phyloP scores from a whole-genome alignment of 2,329 filamentous ascomycete species.

The Colletotrichum lupini region DNA sequence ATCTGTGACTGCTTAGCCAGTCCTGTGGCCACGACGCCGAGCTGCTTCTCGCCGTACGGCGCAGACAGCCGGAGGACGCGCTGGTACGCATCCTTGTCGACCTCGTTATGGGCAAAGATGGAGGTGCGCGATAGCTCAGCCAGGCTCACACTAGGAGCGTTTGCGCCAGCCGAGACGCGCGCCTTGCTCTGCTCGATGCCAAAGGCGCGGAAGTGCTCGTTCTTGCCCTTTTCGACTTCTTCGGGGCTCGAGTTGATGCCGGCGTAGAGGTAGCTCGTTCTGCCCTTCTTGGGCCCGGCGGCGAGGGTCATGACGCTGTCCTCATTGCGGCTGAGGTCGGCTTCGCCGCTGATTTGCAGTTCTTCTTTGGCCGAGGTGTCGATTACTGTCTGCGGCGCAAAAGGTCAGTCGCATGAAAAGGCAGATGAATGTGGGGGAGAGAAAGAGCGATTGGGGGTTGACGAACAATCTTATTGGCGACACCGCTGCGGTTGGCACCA shows the following conservation, averaged over 20 bases:
- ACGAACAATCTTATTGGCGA: conserved; percentile 87
- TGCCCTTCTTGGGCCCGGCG: conserved; percentile 63
- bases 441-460: not conserved
- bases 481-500: conserved; percentile 82
- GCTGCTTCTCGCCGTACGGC: conserved; percentile 57
- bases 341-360: conserved; percentile 74
- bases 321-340: conserved; percentile 84
- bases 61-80: conserved; percentile 66
- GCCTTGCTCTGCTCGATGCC: conserved; percentile 61
- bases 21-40: conserved; percentile 84
- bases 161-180: conserved; percentile 43
- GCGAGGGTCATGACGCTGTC: conserved; percentile 90
- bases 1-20: conserved; percentile 82
- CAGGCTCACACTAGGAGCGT: conserved; percentile 51
- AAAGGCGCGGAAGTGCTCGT: conserved; percentile 86
- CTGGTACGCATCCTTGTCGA: conserved; percentile 68
- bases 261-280: conserved; percentile 69
- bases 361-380: conserved; percentile 75
- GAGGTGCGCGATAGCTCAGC: conserved; percentile 62
- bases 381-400: conserved; percentile 69
- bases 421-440: not conserved
- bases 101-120: conserved; percentile 61
- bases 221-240: conserved; percentile 79
- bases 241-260: conserved; percentile 85
- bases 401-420: conserved; percentile 25